A percentile compares a stretch with the other conserved stretches of the same genome.
These are phyloP conservation scores for Penicillium dipodomyicola DNA, from an alignment of 495 filamentous ascomycete genomes.

Conservation along the genomic window DNA sequence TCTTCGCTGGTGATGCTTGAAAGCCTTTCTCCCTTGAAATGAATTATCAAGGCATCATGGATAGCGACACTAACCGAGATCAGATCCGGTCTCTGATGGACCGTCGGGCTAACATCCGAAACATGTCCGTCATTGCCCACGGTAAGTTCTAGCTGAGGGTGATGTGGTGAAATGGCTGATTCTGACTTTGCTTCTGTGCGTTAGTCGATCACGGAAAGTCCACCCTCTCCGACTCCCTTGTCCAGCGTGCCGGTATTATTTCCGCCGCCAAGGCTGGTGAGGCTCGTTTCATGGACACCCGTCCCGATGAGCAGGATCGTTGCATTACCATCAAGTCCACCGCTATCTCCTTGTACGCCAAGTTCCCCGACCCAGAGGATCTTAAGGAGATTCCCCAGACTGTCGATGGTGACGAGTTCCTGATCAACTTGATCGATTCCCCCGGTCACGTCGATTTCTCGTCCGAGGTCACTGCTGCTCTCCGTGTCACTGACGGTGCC, in stretches of 20 bases:
- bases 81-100: slow-evolving; percentile 95
- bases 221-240: slow-evolving; percentile 96
- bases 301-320: slow-evolving; percentile 96
- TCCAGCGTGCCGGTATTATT: slow-evolving; percentile 99
- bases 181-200: slow-evolving; percentile 14
- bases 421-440: slow-evolving; percentile 99
- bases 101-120: slow-evolving; percentile 94
- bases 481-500: slow-evolving; percentile 99
- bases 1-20: slow-evolving; percentile 1
- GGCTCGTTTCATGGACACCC: slow-evolving; percentile 93
- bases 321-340: slow-evolving; percentile 99
- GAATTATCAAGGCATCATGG: slow-evolving; percentile 2
- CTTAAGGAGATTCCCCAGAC: slow-evolving; percentile 92
- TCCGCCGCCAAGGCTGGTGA: slow-evolving; percentile 97
- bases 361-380: slow-evolving; percentile 77
- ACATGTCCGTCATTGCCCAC: slow-evolving; percentile 99
- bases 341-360: slow-evolving; percentile 96
- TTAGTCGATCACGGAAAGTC: slow-evolving; percentile 99
- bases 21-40: neutral
- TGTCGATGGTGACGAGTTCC: slow-evolving; percentile 87
- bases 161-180: neutral
- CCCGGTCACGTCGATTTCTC: slow-evolving; percentile 99
- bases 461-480: slow-evolving; percentile 97
- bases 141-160: slow-evolving; percentile 47
- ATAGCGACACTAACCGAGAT: slow-evolving; percentile 9